Base-by-base conservation (phyloP, 208 protist species). In the Leishmania arabica region DNA sequence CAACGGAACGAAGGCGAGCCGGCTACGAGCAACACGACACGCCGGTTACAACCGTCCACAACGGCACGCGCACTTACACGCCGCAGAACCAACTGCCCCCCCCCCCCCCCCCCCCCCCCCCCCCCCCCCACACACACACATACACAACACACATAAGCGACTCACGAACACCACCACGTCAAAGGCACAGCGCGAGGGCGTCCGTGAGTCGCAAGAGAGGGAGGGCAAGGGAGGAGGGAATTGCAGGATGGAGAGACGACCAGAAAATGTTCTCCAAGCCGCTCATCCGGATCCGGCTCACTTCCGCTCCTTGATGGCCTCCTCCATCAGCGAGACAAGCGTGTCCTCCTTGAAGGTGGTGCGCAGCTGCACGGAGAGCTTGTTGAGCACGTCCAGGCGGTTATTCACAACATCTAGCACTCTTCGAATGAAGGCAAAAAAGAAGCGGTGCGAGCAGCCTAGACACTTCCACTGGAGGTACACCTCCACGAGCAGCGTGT, bases 391-490 rank as follows among this genome's bases (percentile, higher is more conserved):
- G 42, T 89, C 89, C 34, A 84, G 84, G 24, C 58, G 70, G 64
- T 71, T 83, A 75, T 88, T 69, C 71, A 81, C 81, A 45, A 86
- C 40, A 49, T 83, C 81, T 3, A 86, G 37, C 40, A 95, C 70
- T 51, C 80, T 86, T 60, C 89, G 85, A n/a, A 90, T 84, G 80
- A 96, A 96, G 9, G 77, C 73, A 27, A 89, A 77, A 68, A 89
- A 89, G 51, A 85, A 84, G 42, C 88, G 85, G 24, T 91, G 85
- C 0, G 88, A 87, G 68, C 91, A 89, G 7, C 88, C 83, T 9
- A 96, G 89, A 8, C 76, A 70, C 75, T 77, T 78, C 91, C 91
- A 96, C 74, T 93, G 90, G 71, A 92, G 79, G 77, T 93, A 96
- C 34, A 97, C 90, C 78, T 97, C 92, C 73, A 91, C 88, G 40